Percentiles rank a stretch among this genome's conserved stretches.
Evolutionary conservation across 306 rosid species (phyloP).

Genomic region (Hippophae gyantsensis): DNA sequence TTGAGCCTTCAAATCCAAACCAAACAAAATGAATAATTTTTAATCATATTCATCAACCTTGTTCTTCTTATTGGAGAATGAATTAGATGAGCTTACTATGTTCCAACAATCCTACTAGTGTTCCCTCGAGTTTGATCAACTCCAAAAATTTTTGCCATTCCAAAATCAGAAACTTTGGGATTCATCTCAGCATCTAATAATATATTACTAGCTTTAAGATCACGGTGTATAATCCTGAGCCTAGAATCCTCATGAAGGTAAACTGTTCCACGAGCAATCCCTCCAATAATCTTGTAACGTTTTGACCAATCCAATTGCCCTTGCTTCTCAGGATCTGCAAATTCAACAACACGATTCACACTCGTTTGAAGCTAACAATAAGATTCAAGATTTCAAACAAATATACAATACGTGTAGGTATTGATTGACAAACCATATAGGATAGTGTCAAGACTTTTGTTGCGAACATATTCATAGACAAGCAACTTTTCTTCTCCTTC

Average conservation of each 20-base stretch:
- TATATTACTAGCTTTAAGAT: constrained; percentile 35
- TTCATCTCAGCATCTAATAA: constrained; percentile 31
- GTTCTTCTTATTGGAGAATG: no score
- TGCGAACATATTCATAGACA: constrained; percentile 41
- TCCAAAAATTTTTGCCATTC: constrained; percentile 27
- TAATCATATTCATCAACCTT: no score
- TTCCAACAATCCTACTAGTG: constrained; percentile 38
- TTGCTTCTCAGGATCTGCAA: constrained; percentile 18
- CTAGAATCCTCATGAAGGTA: constrained; percentile 36
- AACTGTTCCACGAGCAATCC: constrained; percentile 23
- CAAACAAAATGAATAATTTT: no score
- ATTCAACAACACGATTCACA: not conserved
- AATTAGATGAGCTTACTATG: constrained; percentile 24
- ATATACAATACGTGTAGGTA: not conserved
- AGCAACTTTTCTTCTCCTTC: constrained; percentile 49
- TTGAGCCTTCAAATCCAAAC: no score
- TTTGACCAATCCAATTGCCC: constrained; percentile 29
- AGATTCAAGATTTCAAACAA: not conserved
- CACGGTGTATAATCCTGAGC: constrained; percentile 29
- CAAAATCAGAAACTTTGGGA: constrained; percentile 42
- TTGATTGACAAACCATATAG: constrained; percentile 25
- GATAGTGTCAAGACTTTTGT: constrained; percentile 43
- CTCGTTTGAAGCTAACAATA: not conserved
- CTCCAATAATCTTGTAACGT: constrained; percentile 26
- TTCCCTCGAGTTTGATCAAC: constrained; percentile 28